Conservation (phyloP, 2,329 filamentous ascomycete genomes). For the Gnomoniopsis sp. region DNA sequence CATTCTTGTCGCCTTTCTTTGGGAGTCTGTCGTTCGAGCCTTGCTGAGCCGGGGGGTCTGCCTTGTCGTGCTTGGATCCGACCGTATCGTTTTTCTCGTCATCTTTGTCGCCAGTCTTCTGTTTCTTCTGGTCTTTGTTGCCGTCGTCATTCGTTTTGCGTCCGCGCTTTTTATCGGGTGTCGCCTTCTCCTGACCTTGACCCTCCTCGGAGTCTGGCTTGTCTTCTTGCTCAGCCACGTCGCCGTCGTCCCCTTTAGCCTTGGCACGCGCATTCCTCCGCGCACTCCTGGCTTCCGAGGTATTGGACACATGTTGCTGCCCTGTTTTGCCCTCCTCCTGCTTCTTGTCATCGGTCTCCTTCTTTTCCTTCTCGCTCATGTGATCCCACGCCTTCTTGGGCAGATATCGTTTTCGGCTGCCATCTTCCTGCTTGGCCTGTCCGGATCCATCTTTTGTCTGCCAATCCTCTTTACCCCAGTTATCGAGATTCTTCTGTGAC, state of each 20-base stretch:
- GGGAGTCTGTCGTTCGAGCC: slow-evolving; percentile 15
- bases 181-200: background rate
- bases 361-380: background rate
- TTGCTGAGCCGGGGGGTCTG: slow-evolving; percentile 7
- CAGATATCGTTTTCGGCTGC: background rate
- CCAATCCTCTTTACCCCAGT: slow-evolving; percentile 1
- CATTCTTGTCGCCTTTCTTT: slow-evolving; percentile 9
- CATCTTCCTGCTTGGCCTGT: background rate
- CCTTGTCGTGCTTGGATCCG: slow-evolving; percentile 19
- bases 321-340: background rate
- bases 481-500: background rate
- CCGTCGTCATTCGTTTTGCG: background rate
- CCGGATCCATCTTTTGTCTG: background rate
- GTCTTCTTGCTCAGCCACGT: background rate
- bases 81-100: slow-evolving; percentile 6
- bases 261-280: background rate
- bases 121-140: background rate
- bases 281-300: background rate
- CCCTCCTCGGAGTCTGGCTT: background rate
- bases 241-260: no score
- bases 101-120: background rate
- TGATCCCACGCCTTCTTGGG: background rate
- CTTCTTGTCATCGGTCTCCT: background rate
- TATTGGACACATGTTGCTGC: background rate
- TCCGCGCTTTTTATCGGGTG: background rate